Percentiles rank a stretch among this genome's conserved stretches.
Conservation (phyloP, 2,329 filamentous ascomycete species). For the Venturia aucupariae region DNA sequence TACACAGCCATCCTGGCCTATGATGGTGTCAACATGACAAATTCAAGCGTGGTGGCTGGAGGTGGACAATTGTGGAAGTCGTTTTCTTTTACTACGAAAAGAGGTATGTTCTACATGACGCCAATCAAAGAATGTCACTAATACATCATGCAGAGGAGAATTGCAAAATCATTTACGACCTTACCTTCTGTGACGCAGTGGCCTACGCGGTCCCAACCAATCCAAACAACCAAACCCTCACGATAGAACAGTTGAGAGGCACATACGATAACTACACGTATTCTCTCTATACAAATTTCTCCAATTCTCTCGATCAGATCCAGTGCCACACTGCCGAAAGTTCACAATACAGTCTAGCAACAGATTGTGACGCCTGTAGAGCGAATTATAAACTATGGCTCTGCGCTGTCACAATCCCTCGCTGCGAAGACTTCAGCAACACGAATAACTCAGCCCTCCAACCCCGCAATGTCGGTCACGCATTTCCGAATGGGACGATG, state of each 20-base stretch:
- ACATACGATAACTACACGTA: constrained; percentile 73
- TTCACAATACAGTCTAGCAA: constrained; percentile 71
- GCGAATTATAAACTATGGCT: constrained; percentile 88
- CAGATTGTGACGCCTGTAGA: constrained; percentile 66
- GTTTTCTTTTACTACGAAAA: constrained; percentile 69
- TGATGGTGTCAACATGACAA: constrained; percentile 8
- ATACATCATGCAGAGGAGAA: constrained; percentile 51
- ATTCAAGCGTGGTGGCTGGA: constrained; percentile 46
- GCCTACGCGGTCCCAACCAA: constrained; percentile 89
- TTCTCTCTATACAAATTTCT: constrained; percentile 65
- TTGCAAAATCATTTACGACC: constrained; percentile 75
- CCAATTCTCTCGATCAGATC: constrained; percentile 71
- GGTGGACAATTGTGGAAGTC: constrained; percentile 66
- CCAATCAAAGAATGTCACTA: neutral
- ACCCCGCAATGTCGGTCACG: constrained; percentile 58
- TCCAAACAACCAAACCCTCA: constrained; percentile 25
- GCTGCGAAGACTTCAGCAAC: constrained; percentile 74
- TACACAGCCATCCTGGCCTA: constrained; percentile 61
- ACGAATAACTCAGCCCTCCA: constrained; percentile 41
- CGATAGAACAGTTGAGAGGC: constrained; percentile 51
- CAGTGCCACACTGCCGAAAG: constrained; percentile 69
- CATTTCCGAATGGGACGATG: constrained; percentile 62
- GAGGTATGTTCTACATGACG: constrained; percentile 44
- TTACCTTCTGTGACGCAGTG: constrained; percentile 81
- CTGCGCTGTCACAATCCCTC: constrained; percentile 84